A percentile compares a stretch with the other conserved stretches of the same genome.
phyloP scores from a whole-genome alignment of 495 filamentous ascomycete genomes.

The Echria macrotheca region DNA sequence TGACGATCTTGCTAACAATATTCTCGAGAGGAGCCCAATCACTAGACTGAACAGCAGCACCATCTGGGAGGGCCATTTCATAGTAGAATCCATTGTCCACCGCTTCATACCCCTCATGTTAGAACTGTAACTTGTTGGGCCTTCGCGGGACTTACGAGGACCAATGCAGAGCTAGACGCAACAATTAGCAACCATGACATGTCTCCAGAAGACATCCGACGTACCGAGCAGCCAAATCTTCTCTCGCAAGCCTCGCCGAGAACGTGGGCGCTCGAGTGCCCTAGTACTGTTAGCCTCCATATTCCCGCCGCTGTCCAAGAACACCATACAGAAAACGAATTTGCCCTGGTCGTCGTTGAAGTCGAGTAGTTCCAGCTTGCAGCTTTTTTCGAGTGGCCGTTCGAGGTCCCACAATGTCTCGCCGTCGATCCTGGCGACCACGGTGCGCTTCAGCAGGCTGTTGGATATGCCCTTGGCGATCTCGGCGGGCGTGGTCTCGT shows the following conservation, averaged over 20 bases:
- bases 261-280: slow-evolving; percentile 89
- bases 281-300: slow-evolving; percentile 36
- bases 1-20: slow-evolving; percentile 70
- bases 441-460: slow-evolving; percentile 64
- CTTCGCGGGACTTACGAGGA: slow-evolving; percentile 52
- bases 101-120: slow-evolving; percentile 1
- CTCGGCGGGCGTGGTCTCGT: slow-evolving; percentile 64
- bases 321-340: slow-evolving; percentile 30
- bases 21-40: slow-evolving; percentile 80
- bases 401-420: slow-evolving; percentile 82
- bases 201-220: not conserved
- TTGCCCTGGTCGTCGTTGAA: slow-evolving; percentile 82
- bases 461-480: slow-evolving; percentile 66
- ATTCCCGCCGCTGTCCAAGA: not conserved
- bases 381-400: slow-evolving; percentile 76
- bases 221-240: slow-evolving; percentile 72
- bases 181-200: not conserved
- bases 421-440: slow-evolving; percentile 76
- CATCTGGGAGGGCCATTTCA: slow-evolving; percentile 83
- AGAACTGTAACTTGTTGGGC: not conserved
- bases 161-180: slow-evolving; percentile 65
- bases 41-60: slow-evolving; percentile 61
- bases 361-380: slow-evolving; percentile 70
- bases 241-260: slow-evolving; percentile 91
- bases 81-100: slow-evolving; percentile 94